Conservation (phyloP, 345 rosid species). For the Adansonia digitata region DNA sequence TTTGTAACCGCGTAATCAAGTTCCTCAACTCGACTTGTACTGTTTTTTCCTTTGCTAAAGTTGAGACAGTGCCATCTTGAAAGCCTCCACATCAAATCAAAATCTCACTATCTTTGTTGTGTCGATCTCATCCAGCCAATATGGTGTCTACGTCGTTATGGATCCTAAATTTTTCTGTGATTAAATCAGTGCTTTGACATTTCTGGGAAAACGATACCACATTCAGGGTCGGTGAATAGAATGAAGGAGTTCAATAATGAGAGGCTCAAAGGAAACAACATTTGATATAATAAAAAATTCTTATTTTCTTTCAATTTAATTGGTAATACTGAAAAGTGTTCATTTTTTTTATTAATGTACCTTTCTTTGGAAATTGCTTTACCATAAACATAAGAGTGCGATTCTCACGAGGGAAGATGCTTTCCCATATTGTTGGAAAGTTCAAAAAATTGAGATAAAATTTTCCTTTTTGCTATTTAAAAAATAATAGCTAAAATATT, state of each 20-base stretch:
- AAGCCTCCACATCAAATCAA: conserved; percentile 59
- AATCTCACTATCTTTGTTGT: conserved; percentile 59
- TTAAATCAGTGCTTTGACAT: conserved; percentile 43
- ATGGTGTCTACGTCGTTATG: conserved; percentile 83
- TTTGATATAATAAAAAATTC: too few relatives aligned
- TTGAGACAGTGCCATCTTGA: conserved; percentile 27
- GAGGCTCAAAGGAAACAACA: conserved; percentile 41
- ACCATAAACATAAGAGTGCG: too few relatives aligned
- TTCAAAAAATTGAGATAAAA: too few relatives aligned
- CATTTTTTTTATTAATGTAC: too few relatives aligned
- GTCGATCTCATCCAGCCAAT: conserved; percentile 58
- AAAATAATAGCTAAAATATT: too few relatives aligned
- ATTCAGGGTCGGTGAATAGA: conserved; percentile 45
- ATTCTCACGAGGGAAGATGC: too few relatives aligned
- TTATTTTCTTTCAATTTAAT: too few relatives aligned
- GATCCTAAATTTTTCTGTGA: conserved; percentile 73
- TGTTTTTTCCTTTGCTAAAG: conserved; percentile 54
- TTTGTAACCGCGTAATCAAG: conserved; percentile 70
- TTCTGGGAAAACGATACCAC: conserved; percentile 40
- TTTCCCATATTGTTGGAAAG: too few relatives aligned
- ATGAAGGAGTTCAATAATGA: conserved; percentile 49
- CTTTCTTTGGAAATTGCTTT: too few relatives aligned
- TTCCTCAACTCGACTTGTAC: conserved; percentile 60
- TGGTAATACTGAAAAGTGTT: conserved; percentile 38
- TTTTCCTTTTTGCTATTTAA: too few relatives aligned